phyloP scores from a whole-genome alignment of 306 rosid genomes.

The Corylus americana region DNA sequence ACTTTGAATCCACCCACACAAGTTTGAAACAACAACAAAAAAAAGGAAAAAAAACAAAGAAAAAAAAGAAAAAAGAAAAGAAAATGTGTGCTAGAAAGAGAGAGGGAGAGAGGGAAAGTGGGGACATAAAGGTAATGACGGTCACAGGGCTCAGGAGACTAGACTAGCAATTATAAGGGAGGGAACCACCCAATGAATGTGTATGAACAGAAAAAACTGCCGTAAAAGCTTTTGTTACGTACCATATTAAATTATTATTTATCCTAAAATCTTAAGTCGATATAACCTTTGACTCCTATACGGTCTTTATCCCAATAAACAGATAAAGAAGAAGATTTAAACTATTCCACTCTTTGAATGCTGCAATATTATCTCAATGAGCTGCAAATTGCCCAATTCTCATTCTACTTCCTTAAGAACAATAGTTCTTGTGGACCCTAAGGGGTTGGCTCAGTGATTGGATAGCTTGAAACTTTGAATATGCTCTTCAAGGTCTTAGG shows the following conservation, averaged over 20 bases:
- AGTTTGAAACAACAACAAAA: conserved; percentile 11
- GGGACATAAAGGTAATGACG: conserved; percentile 24
- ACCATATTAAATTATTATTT: too few species aligned
- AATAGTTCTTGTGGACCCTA: not conserved
- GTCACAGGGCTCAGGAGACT: conserved; percentile 36
- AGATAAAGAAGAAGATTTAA: too few species aligned
- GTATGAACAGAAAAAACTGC: conserved; percentile 26
- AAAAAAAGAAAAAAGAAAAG: not conserved
- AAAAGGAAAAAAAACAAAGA: not conserved
- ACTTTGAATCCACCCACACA: conserved; percentile 53
- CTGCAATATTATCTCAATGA: too few species aligned
- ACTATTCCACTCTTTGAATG: too few species aligned
- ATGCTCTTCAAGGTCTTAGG: too few species aligned
- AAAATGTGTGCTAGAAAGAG: not conserved
- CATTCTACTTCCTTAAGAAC: not conserved
- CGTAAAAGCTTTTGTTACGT: not conserved
- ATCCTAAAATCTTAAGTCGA: too few species aligned
- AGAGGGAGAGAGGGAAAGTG: conserved; percentile 1
- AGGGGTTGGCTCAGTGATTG: too few species aligned
- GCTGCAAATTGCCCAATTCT: too few species aligned
- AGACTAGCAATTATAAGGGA: conserved; percentile 5
- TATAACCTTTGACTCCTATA: too few species aligned
- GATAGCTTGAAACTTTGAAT: too few species aligned
- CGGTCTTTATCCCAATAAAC: too few species aligned
- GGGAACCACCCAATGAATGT: not conserved